Percentiles rank a stretch among this genome's conserved stretches.
phyloP scores from a whole-genome alignment of 2,329 filamentous ascomycete species.

The Paraphoma sp. region DNA sequence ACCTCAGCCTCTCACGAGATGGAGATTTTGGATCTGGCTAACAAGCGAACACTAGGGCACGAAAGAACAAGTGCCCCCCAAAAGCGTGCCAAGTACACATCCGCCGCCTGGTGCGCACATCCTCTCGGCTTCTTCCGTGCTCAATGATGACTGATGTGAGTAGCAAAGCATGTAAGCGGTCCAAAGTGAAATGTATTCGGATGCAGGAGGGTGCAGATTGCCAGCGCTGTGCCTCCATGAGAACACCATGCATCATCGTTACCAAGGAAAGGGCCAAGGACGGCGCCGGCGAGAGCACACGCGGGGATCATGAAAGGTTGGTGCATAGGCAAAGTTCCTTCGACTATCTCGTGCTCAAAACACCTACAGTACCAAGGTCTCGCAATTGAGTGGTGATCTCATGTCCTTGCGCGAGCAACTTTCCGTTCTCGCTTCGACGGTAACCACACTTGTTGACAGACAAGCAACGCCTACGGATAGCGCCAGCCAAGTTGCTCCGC shows the following conservation, averaged over 20 bases:
- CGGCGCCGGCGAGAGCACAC: no score
- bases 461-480: neutral
- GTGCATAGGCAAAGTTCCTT: neutral
- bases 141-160: no score
- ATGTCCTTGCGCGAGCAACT: neutral
- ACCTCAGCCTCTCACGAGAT: no score
- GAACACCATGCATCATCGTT: neutral
- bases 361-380: neutral
- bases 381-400: neutral
- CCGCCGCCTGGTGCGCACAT: no score
- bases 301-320: neutral
- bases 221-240: neutral
- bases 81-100: no score
- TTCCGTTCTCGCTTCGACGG: conserved; percentile 1
- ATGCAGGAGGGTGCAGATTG: no score
- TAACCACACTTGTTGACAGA: conserved; percentile 9
- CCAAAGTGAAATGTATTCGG: no score
- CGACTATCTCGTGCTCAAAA: neutral
- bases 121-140: no score
- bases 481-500: conserved; percentile 3
- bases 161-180: no score
- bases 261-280: neutral
- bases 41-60: no score
- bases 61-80: no score
- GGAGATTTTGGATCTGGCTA: no score